A percentile compares a stretch with the other conserved stretches of the same genome.
phyloP scores from a whole-genome alignment of 2,329 filamentous ascomycete genomes.

The Fusarium scirpi region DNA sequence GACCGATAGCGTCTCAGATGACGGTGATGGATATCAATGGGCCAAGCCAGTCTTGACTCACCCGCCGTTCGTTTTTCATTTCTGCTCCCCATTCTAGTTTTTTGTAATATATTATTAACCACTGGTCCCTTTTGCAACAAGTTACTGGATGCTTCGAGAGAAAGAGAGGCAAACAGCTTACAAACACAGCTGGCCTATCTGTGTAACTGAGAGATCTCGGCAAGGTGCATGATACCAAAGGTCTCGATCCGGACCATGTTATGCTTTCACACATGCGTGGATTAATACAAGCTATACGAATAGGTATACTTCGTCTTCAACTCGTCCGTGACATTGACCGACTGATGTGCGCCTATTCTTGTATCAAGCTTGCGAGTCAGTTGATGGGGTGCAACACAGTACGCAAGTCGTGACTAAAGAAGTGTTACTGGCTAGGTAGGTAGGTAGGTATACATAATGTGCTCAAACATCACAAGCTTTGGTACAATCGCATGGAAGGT shows the following conservation, averaged over 20 bases:
- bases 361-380: conserved; percentile 7
- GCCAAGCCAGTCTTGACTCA: conserved; percentile 16
- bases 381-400: not conserved
- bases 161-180: conserved; percentile 6
- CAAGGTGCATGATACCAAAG: conserved; percentile 1
- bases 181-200: conserved; percentile 17
- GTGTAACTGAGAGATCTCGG: conserved; percentile 9
- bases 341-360: not conserved
- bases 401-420: not conserved
- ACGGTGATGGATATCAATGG: conserved; percentile 1
- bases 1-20: conserved; percentile 4
- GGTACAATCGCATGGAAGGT: not conserved
- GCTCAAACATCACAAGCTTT: not conserved
- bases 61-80: not conserved
- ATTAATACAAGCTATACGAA: not conserved
- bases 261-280: not conserved
- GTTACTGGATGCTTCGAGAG: not conserved
- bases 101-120: not conserved
- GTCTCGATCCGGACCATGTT: not conserved
- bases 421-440: too few species aligned
- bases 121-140: conserved; percentile 18
- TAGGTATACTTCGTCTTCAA: conserved; percentile 8
- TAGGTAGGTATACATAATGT: not conserved
- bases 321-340: not conserved
- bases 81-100: not conserved